Conservation (phyloP, 305 asterid species). For the Withania somnifera region DNA sequence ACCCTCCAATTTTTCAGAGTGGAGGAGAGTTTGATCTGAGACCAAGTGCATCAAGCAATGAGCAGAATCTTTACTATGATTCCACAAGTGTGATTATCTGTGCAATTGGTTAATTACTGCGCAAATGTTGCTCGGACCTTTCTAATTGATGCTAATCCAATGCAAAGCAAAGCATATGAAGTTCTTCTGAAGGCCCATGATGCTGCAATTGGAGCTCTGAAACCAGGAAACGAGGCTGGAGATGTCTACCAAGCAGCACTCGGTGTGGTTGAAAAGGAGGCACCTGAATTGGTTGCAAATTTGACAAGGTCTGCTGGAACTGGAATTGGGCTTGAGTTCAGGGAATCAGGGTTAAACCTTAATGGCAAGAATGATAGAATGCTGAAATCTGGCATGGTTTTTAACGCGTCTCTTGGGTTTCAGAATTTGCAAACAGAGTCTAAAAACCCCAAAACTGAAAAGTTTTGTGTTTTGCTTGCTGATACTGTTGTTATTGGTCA, state of each 20-base stretch:
- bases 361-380: conserved; percentile 22
- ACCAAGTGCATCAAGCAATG: conserved; percentile 30
- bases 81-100: conserved; percentile 29
- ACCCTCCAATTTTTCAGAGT: conserved; percentile 35
- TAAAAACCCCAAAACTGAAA: conserved; percentile 21
- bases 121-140: conserved; percentile 29
- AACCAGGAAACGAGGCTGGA: conserved; percentile 19
- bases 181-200: conserved; percentile 29
- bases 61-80: conserved; percentile 23
- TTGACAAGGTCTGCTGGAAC: conserved; percentile 34
- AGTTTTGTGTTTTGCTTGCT: conserved; percentile 22
- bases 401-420: conserved; percentile 27
- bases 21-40: conserved; percentile 27
- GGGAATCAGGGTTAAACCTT: conserved; percentile 27
- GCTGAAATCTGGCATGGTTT: conserved; percentile 28
- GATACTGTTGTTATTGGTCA: conserved; percentile 26
- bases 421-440: conserved; percentile 23
- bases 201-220: conserved; percentile 19
- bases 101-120: conserved; percentile 29
- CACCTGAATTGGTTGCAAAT: conserved; percentile 27
- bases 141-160: conserved; percentile 22
- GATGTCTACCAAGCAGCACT: conserved; percentile 19
- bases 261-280: conserved; percentile 23
- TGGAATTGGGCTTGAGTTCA: conserved; percentile 37
- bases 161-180: conserved; percentile 28